Percentiles rank a stretch among this genome's conserved stretches.
phyloP scores from a whole-genome alignment of 768 basidiomycete species.

The Podaxis pistillaris region DNA sequence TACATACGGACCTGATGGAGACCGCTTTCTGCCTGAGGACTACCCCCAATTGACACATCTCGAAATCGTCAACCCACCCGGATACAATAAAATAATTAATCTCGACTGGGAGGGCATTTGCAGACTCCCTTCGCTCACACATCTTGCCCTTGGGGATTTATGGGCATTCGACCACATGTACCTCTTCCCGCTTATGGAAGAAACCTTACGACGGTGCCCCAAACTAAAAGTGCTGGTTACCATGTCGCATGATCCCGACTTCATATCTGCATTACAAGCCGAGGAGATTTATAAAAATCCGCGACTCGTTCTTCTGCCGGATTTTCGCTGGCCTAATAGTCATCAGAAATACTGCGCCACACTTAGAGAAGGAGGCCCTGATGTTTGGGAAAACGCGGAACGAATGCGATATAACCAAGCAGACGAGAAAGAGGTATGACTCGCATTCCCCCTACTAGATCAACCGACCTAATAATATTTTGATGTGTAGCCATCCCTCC shows the following conservation, averaged over 20 bases:
- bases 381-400: conserved; percentile 30
- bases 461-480: too few relatives aligned
- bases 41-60: conserved; percentile 27
- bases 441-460: not conserved
- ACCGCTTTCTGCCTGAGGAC: conserved; percentile 13
- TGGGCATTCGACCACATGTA: conserved; percentile 16
- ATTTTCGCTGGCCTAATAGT: conserved; percentile 22
- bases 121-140: conserved; percentile 28
- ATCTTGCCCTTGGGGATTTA: conserved; percentile 30
- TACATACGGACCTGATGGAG: not conserved
- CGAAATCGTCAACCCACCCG: conserved; percentile 28
- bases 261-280: conserved; percentile 18
- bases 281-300: conserved; percentile 21
- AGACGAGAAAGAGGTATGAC: not conserved
- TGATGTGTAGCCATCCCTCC: not conserved
- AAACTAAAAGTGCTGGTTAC: conserved; percentile 24
- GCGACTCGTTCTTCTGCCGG: conserved; percentile 25
- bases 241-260: conserved; percentile 22
- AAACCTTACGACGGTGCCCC: conserved; percentile 18
- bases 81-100: not conserved
- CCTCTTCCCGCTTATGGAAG: conserved; percentile 20
- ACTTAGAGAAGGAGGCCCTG: conserved; percentile 22
- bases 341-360: conserved; percentile 26
- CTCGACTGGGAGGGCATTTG: conserved; percentile 27
- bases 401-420: not conserved